A percentile compares a stretch with the other conserved stretches of the same genome.
phyloP scores from a whole-genome alignment of 495 filamentous ascomycete genomes.

The Aspergillus cristatus region DNA sequence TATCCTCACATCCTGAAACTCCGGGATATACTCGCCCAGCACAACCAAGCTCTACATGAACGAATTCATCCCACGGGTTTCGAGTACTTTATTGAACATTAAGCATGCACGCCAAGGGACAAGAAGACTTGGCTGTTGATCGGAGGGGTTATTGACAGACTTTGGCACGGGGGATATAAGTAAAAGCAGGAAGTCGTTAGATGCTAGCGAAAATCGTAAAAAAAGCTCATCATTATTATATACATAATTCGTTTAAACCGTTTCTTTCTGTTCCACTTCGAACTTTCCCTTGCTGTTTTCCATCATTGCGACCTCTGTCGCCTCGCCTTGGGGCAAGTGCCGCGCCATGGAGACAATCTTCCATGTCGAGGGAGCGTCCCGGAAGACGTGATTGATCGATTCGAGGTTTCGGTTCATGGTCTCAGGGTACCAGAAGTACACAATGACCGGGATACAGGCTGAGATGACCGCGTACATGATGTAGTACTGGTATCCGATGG shows the following conservation, averaged over 20 bases:
- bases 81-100: no score
- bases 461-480: constrained; percentile 32
- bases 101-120: no score
- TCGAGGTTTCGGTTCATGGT: constrained; percentile 58
- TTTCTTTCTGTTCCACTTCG: constrained; percentile 7
- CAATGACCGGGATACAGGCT: constrained; percentile 27
- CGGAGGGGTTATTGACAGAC: no score
- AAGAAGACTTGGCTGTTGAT: no score
- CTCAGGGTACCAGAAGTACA: constrained; percentile 62
- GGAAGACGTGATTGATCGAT: constrained; percentile 59
- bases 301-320: constrained; percentile 6
- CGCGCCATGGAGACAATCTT: constrained; percentile 25
- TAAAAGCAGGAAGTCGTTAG: no score
- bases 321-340: constrained; percentile 19
- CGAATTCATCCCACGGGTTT: no score
- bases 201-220: no score
- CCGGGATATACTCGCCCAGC: no score
- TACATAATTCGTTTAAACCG: neutral
- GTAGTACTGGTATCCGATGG: constrained; percentile 27
- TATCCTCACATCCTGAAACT: no score
- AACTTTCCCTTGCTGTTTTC: constrained; percentile 4
- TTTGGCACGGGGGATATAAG: no score
- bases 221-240: neutral
- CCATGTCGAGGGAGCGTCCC: constrained; percentile 34
- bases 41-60: no score